Percentiles rank a stretch among this genome's conserved stretches.
These are phyloP conservation scores for Neonectria neomacrospora DNA, from an alignment of 2,329 filamentous ascomycete genomes.

Conservation along the genomic window DNA sequence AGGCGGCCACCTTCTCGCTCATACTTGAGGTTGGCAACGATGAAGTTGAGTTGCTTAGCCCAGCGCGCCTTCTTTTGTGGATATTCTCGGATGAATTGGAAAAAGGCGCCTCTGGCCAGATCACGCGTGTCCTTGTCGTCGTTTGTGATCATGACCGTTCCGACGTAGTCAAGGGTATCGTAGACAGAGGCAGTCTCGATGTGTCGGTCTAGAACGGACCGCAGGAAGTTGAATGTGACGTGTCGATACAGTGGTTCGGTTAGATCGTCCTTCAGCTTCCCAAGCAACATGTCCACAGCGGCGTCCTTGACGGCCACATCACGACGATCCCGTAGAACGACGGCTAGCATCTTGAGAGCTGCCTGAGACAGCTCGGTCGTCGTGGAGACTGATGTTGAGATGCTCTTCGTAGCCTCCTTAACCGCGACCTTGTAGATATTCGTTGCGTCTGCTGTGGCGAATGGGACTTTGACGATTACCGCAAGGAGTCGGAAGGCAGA, in stretches of 20 bases:
- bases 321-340: conserved; percentile 83
- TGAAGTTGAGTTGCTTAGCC: conserved; percentile 87
- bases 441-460: conserved; percentile 75
- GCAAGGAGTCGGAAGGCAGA: conserved; percentile 87
- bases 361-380: conserved; percentile 88
- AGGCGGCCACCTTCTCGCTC: conserved; percentile 87
- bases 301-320: conserved; percentile 82
- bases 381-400: conserved; percentile 81
- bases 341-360: conserved; percentile 86
- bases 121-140: conserved; percentile 90
- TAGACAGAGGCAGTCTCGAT: conserved; percentile 90
- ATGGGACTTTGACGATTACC: conserved; percentile 84
- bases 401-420: conserved; percentile 83
- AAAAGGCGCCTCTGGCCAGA: conserved; percentile 87
- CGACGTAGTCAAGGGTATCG: conserved; percentile 88
- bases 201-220: conserved; percentile 85
- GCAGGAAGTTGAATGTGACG: conserved; percentile 93
- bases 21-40: conserved; percentile 92
- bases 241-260: conserved; percentile 94
- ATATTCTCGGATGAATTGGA: conserved; percentile 94
- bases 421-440: conserved; percentile 80
- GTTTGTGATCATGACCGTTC: conserved; percentile 94
- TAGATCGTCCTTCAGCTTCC: conserved; percentile 85
- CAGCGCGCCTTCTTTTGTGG: conserved; percentile 91
- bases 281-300: conserved; percentile 83